These are phyloP conservation scores for Amylocystis lapponica DNA, from an alignment of 768 basidiomycete species.

Conservation along the genomic window DNA sequence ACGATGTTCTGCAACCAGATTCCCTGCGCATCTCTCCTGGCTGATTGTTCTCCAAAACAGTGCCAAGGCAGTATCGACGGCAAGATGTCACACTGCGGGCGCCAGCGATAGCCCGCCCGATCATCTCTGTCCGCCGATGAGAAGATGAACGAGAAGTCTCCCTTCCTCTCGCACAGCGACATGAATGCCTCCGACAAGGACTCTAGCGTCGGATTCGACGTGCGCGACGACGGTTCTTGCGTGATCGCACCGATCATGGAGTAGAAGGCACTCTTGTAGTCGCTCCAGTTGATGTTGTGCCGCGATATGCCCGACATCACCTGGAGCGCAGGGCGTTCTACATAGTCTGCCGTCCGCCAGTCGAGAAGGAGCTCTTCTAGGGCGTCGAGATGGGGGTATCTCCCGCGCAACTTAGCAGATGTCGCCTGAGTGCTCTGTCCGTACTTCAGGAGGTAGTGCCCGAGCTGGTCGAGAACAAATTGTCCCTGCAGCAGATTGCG, in stretches of 20 bases:
- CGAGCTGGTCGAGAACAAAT: slow-evolving; percentile 8
- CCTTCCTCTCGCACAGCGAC: slow-evolving; percentile 14
- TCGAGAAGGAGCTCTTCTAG: slow-evolving; percentile 13
- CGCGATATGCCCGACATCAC: slow-evolving; percentile 9
- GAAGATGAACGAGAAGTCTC: slow-evolving; percentile 19
- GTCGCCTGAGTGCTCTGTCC: background rate
- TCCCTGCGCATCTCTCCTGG: too few species aligned
- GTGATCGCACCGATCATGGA: slow-evolving; percentile 15
- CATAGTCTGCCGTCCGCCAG: slow-evolving; percentile 3
- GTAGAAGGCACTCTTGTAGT: slow-evolving; percentile 14
- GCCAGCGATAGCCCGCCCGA: slow-evolving; percentile 7
- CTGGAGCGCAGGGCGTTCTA: too few species aligned
- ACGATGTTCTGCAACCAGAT: too few species aligned
- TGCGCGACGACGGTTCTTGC: slow-evolving; percentile 5
- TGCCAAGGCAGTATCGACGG: too few species aligned
- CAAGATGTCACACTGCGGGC: slow-evolving; percentile 3
- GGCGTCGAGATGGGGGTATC: slow-evolving; percentile 12
- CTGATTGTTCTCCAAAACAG: too few species aligned
- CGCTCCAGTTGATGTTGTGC: slow-evolving; percentile 1
- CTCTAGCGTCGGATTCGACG: slow-evolving; percentile 10
- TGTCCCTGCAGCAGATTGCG: background rate
- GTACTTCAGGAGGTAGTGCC: slow-evolving; percentile 6
- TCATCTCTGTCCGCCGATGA: slow-evolving; percentile 5
- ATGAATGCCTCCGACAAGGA: slow-evolving; percentile 13
- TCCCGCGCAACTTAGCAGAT: background rate